Evolutionary conservation across 2,329 filamentous ascomycete genomes (phyloP), one percentile per base, ranked within the genome.

Genomic region (Laburnicola sp.): DNA sequence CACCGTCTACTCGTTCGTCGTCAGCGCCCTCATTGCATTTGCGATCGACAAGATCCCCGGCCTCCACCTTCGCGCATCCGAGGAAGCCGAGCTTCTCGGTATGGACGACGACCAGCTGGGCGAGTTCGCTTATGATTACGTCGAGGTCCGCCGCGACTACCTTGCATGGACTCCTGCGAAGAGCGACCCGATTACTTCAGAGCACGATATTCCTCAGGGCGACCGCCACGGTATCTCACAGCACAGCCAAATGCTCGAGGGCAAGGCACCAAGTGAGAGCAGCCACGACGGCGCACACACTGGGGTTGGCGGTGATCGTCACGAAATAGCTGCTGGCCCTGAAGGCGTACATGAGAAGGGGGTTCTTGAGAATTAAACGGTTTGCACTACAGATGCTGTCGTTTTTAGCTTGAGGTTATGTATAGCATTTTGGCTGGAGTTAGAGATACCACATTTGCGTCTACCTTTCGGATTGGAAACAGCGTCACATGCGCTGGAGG

Each of bases 41-140:
- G 69, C 76, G 66, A 88, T 94, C 75, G 86, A 94, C 76, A 71
- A 85, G 57, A 80, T 91, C 22, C 89, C 89, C 25, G 89, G 89
- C 40, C 82, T 94, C 21, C 83, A 91, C 71, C 86, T 94, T 39
- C 88, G 89, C 51, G 88, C 89, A 6, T 87, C 83, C 25, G 88
- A 91, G 66, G 87, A 92, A 74, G 89, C 89, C 23, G 89, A 94
- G 74, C 83, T 93, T 9, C 83, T 93, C 50, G 89, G 89, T 61
- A 92, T 93, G 88, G 89, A 94, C 67, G 89, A 93, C 69, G 89
- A 93, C 75, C 89, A 94, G 76, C 88, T 93, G 63, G 89, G 89
- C 74, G 89, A 94, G 75, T 94, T 93, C 70, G 89, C 89, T 9
- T 93, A 93, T 78, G 89, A 94, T 73, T 94, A 93, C 72, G 89